phyloP scores from a whole-genome alignment of 1,139 yeast genomes.

The Arxiozyma slooffiae region DNA sequence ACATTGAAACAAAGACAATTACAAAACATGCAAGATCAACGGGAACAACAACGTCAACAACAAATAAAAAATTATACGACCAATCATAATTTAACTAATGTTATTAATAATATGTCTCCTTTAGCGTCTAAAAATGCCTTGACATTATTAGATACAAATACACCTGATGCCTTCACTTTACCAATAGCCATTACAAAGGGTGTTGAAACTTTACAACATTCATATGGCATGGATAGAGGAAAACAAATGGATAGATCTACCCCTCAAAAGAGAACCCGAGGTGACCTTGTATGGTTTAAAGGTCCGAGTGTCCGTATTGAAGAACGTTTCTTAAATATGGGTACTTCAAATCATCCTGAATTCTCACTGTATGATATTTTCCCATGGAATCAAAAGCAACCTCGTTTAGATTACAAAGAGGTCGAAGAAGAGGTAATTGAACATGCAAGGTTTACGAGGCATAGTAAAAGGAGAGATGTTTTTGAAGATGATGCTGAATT shows the following conservation, averaged over 20 bases:
- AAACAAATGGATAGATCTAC: conserved; percentile 6
- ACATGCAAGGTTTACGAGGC: conserved; percentile 4
- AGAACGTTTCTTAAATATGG: conserved; percentile 36
- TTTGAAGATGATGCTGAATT: conserved; percentile 4
- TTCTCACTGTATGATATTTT: conserved; percentile 21
- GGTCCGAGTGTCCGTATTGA: conserved; percentile 62
- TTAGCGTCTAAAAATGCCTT: conserved; percentile 20
- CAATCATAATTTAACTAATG: conserved; percentile 19
- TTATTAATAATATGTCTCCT: conserved; percentile 21
- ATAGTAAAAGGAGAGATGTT: conserved; percentile 3
- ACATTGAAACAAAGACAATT: conserved; percentile 18
- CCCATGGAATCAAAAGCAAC: conserved; percentile 9
- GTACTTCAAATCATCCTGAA: conserved; percentile 14
- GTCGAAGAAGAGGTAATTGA: conserved; percentile 17
- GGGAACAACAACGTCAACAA: conserved; percentile 20
- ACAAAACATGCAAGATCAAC: conserved; percentile 13
- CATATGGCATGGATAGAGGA: conserved; percentile 25
- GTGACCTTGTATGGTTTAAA: conserved; percentile 66
- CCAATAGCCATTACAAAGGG: conserved; percentile 26
- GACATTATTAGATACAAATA: conserved; percentile 21
- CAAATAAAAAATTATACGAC: conserved; percentile 17
- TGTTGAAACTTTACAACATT: conserved; percentile 25
- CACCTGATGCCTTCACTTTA: conserved; percentile 23
- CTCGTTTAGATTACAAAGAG: conserved; percentile 20
- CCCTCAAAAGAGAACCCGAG: conserved; percentile 21